Evolutionary conservation across 2,329 filamentous ascomycete species (phyloP).

Genomic region (Rhynchosporium secalis): DNA sequence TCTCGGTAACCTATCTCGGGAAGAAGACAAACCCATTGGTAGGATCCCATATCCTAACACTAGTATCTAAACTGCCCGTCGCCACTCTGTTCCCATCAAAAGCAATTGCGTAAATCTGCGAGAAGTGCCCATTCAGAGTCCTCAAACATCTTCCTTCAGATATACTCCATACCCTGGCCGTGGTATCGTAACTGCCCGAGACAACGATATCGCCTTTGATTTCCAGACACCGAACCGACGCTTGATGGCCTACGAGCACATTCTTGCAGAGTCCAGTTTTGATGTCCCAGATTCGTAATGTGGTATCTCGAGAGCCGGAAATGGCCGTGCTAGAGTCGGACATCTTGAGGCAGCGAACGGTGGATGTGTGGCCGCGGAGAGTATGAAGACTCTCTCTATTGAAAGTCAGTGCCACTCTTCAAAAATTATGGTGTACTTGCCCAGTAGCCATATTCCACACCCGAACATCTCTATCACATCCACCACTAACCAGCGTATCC

Average conservation of each 20-base stretch:
- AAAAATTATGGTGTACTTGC: slow-evolving; percentile 52
- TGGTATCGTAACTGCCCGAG: slow-evolving; percentile 98
- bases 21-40: slow-evolving; percentile 67
- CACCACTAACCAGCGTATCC: slow-evolving; percentile 90
- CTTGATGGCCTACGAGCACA: slow-evolving; percentile 90
- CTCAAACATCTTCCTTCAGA: slow-evolving; percentile 90
- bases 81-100: slow-evolving; percentile 94
- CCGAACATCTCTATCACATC: slow-evolving; percentile 92
- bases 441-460: slow-evolving; percentile 96
- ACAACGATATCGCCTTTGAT: slow-evolving; percentile 96
- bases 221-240: slow-evolving; percentile 90
- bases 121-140: slow-evolving; percentile 91
- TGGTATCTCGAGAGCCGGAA: slow-evolving; percentile 93
- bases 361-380: slow-evolving; percentile 91
- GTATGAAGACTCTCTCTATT: slow-evolving; percentile 73
- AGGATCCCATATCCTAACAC: slow-evolving; percentile 95
- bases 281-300: slow-evolving; percentile 93
- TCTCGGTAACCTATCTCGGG: slow-evolving; percentile 24
- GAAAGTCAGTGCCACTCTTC: slow-evolving; percentile 34
- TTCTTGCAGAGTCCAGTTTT: slow-evolving; percentile 84
- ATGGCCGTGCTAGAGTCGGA: slow-evolving; percentile 91
- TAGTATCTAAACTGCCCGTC: slow-evolving; percentile 94
- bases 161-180: slow-evolving; percentile 96
- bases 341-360: slow-evolving; percentile 97
- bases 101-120: slow-evolving; percentile 97